Conservation (phyloP, 352 stramenopile species). For the Globisporangium megalacanthum region DNA sequence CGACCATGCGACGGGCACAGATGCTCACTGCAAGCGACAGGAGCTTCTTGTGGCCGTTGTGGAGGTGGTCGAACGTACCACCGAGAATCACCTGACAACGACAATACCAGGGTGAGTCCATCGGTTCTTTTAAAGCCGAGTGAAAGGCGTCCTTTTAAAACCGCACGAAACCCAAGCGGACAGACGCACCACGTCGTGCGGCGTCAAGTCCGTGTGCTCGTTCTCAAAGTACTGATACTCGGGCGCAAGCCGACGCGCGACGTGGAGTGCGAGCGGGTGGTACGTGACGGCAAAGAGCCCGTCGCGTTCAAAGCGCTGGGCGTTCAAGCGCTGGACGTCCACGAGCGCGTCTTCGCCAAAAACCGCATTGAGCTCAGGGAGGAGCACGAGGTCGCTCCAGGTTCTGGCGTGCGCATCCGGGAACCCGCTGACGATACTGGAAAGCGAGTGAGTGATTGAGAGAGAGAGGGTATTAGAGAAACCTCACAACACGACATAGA, state of each 20-base stretch:
- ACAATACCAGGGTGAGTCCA: neutral
- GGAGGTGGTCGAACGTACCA: constrained; percentile 88
- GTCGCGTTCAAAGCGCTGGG: constrained; percentile 48
- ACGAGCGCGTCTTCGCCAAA: constrained; percentile 57
- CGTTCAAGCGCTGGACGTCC: constrained; percentile 62
- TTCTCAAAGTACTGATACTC: constrained; percentile 79
- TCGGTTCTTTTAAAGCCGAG: neutral
- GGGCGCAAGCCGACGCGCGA: constrained; percentile 35
- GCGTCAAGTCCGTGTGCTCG: constrained; percentile 41
- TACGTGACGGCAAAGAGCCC: constrained; percentile 59
- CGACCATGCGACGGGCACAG: constrained; percentile 38
- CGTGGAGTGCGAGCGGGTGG: constrained; percentile 48
- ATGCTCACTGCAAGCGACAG: constrained; percentile 70
- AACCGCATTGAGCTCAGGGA: constrained; percentile 60
- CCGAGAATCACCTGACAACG: constrained; percentile 47
- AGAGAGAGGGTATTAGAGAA: neutral
- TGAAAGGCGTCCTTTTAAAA: neutral
- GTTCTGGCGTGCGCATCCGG: constrained; percentile 17
- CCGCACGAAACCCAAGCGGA: neutral
- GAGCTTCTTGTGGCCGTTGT: constrained; percentile 91
- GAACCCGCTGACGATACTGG: constrained; percentile 39
- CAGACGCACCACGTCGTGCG: constrained; percentile 32
- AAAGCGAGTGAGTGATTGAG: neutral
- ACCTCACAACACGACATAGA: too few relatives aligned
- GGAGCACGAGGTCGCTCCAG: constrained; percentile 59